These are phyloP conservation scores for Trametes hirsuta DNA, from an alignment of 1,284 basidiomycete genomes.

Conservation along the genomic window DNA sequence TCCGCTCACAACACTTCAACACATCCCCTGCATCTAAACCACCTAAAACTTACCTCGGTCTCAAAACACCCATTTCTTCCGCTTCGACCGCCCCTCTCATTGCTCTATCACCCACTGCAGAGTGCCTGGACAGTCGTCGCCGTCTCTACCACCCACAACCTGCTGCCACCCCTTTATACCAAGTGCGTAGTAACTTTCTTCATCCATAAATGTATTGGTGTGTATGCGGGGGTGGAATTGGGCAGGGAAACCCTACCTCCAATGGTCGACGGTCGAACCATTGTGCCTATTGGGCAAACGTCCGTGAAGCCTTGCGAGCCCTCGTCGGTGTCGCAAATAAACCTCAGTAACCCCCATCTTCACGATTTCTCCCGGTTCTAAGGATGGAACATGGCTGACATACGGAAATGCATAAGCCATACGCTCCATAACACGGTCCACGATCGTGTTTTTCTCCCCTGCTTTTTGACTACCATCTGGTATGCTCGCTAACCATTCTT, in stretches of 20 bases:
- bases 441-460: no score
- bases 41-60: background rate
- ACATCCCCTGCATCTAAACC: background rate
- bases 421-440: no score
- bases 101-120: background rate
- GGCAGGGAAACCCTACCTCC: no score
- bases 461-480: no score
- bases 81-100: background rate
- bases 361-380: background rate
- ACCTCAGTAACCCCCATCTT: no score
- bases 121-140: slow-evolving; percentile 11
- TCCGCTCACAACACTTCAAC: background rate
- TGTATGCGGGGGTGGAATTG: background rate
- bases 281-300: no score
- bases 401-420: no score
- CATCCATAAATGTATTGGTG: background rate
- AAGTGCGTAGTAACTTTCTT: slow-evolving; percentile 8
- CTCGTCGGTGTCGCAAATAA: no score
- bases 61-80: background rate
- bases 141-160: slow-evolving; percentile 6
- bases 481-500: background rate
- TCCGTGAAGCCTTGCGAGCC: no score
- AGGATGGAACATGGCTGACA: background rate
- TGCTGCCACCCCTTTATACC: slow-evolving; percentile 9
- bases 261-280: no score